Conservation (phyloP, 2,329 filamentous ascomycete species). For the Plenodomus tracheiphilus region DNA sequence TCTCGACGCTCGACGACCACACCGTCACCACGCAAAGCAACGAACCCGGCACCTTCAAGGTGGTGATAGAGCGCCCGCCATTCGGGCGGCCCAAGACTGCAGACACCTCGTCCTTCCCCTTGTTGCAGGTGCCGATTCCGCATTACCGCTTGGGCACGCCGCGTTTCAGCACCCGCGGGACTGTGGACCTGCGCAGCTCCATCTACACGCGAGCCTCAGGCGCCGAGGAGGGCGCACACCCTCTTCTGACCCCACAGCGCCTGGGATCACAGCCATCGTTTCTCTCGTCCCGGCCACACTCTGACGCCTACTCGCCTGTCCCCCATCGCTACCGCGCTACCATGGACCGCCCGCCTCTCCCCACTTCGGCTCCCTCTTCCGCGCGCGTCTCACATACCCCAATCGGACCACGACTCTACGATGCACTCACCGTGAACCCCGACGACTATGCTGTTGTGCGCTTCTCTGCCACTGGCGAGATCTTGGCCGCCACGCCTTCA, state of each 20-base stretch:
- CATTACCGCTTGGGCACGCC: slow-evolving; percentile 83
- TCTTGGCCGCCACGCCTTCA: slow-evolving; percentile 86
- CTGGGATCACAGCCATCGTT: slow-evolving; percentile 36
- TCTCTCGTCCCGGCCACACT: slow-evolving; percentile 41
- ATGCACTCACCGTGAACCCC: slow-evolving; percentile 77
- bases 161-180: slow-evolving; percentile 75
- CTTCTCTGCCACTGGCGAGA: slow-evolving; percentile 74
- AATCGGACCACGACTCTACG: slow-evolving; percentile 72
- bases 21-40: slow-evolving; percentile 51
- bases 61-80: slow-evolving; percentile 73
- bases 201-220: slow-evolving; percentile 69
- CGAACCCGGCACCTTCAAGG: slow-evolving; percentile 72
- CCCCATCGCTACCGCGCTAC: slow-evolving; percentile 39
- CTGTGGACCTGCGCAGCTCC: slow-evolving; percentile 78
- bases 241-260: slow-evolving; percentile 53
- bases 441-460: slow-evolving; percentile 82
- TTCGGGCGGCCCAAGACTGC: slow-evolving; percentile 66
- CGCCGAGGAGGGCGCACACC: slow-evolving; percentile 70
- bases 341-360: slow-evolving; percentile 40
- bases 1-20: slow-evolving; percentile 74
- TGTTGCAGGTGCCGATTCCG: slow-evolving; percentile 77
- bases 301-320: slow-evolving; percentile 43
- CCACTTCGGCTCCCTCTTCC: slow-evolving; percentile 39
- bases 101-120: slow-evolving; percentile 58
- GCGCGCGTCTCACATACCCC: slow-evolving; percentile 42